These are phyloP conservation scores for Colletotrichum euphorbiae DNA, from an alignment of 2,329 filamentous ascomycete genomes.

Conservation along the genomic window DNA sequence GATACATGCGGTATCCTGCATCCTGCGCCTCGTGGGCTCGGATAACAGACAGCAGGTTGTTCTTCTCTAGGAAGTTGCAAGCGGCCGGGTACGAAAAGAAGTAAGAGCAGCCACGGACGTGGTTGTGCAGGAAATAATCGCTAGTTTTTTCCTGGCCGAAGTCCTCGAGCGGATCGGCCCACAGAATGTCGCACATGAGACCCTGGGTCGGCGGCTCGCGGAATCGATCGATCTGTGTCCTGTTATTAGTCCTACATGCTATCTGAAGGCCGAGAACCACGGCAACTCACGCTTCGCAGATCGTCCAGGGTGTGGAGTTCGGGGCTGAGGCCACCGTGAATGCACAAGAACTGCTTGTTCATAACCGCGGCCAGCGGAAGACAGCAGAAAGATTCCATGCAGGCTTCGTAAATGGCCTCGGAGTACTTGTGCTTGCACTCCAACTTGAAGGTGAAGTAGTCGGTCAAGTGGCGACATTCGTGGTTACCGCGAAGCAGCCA, in stretches of 20 bases:
- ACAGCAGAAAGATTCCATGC: conserved; percentile 97
- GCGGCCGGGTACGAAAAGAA: conserved; percentile 99
- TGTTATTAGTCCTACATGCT: conserved; percentile 6
- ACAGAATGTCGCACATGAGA: conserved; percentile 98
- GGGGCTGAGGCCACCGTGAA: conserved; percentile 95
- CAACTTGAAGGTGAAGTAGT: conserved; percentile 99
- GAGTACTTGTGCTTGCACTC: conserved; percentile 99
- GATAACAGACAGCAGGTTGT: conserved; percentile 96
- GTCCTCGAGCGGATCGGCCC: conserved; percentile 97
- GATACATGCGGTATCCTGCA: conserved; percentile 98
- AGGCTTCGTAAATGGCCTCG: conserved; percentile 94
- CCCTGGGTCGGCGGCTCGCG: conserved; percentile 96
- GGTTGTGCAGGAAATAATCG: conserved; percentile 98
- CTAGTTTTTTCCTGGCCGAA: conserved; percentile 99
- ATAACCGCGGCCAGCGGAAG: conserved; percentile 95
- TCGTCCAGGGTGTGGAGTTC: conserved; percentile 97
- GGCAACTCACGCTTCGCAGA: conserved; percentile 75
- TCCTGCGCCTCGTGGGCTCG: conserved; percentile 98
- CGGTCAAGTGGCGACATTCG: conserved; percentile 97
- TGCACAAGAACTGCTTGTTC: conserved; percentile 99
- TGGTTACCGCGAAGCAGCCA: conserved; percentile 98
- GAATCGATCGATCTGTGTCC: conserved; percentile 89
- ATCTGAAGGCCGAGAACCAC: not conserved
- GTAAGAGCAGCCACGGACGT: conserved; percentile 97
- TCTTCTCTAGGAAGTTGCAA: conserved; percentile 98